A percentile compares a stretch with the other conserved stretches of the same genome.
phyloP scores from a whole-genome alignment of 2,329 filamentous ascomycete species.

The Calonectria ilicicola region DNA sequence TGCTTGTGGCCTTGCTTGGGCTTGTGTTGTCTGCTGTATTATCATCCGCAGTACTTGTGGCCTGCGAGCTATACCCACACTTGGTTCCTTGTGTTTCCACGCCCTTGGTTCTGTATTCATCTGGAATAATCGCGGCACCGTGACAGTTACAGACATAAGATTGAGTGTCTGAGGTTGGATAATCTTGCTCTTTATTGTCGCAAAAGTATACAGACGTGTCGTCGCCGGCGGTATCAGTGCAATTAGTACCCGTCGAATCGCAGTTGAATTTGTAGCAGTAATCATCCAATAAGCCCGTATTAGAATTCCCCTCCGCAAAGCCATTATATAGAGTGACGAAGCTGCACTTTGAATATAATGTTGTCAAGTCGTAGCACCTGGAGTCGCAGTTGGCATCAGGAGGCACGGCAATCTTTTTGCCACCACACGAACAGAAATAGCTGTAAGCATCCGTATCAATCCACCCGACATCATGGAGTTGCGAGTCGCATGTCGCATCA shows the following conservation, averaged over 20 bases:
- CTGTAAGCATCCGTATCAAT: not conserved
- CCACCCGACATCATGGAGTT: not conserved
- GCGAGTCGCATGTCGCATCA: not conserved
- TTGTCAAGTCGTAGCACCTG: not conserved
- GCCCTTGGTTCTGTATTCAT: not conserved
- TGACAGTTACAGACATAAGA: not conserved
- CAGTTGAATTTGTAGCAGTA: not conserved
- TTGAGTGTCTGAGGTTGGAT: not conserved
- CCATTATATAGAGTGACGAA: not conserved
- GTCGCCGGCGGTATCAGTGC: not conserved
- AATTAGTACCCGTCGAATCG: not conserved
- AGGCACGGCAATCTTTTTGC: not conserved
- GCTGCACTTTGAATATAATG: not conserved
- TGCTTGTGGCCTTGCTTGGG: not conserved
- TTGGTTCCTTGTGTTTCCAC: not conserved
- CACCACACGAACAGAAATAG: not conserved
- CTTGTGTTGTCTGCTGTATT: not conserved
- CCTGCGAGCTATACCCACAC: not conserved
- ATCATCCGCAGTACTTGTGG: not conserved
- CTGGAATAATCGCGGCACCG: not conserved
- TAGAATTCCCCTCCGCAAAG: not conserved
- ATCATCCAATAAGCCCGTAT: not conserved
- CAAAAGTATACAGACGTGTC: not conserved
- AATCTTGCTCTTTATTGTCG: not conserved
- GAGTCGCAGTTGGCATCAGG: not conserved